phyloP scores from a whole-genome alignment of 495 filamentous ascomycete species.

The Penicillium coprophilum region DNA sequence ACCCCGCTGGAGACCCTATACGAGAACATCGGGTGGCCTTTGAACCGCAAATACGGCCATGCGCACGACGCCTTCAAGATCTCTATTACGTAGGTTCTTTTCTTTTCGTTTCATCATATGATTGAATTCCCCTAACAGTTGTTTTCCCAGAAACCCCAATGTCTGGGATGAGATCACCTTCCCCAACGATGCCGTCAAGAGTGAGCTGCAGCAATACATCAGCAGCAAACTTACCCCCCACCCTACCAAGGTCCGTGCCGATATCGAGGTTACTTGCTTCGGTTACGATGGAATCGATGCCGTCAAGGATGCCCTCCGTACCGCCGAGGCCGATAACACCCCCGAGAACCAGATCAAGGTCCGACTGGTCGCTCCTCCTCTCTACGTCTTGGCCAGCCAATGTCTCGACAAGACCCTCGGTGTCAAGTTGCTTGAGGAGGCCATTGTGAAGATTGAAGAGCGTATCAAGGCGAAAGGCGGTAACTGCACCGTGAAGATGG shows the following conservation, averaged over 20 bases:
- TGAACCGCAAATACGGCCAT: slow-evolving; percentile 97
- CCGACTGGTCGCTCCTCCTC: slow-evolving; percentile 89
- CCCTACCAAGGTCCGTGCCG: slow-evolving; percentile 95
- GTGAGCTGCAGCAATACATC: slow-evolving; percentile 90
- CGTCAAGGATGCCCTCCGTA: slow-evolving; percentile 84
- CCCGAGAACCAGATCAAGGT: slow-evolving; percentile 92
- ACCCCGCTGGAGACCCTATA: slow-evolving; percentile 92
- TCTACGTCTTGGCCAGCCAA: slow-evolving; percentile 91
- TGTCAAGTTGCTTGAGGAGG: slow-evolving; percentile 78
- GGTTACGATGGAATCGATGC: slow-evolving; percentile 98
- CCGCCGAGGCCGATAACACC: slow-evolving; percentile 85
- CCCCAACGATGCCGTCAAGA: slow-evolving; percentile 77
- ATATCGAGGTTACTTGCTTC: slow-evolving; percentile 98
- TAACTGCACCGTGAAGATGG: slow-evolving; percentile 87
- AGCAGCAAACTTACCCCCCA: slow-evolving; percentile 93
- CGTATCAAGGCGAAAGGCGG: slow-evolving; percentile 76
- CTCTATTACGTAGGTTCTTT: slow-evolving; percentile 78
- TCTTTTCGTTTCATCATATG: background rate
- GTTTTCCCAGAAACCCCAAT: slow-evolving; percentile 71
- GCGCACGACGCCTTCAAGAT: slow-evolving; percentile 98
- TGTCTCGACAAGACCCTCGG: slow-evolving; percentile 89
- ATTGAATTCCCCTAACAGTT: slow-evolving; percentile 13
- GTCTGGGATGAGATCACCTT: slow-evolving; percentile 93
- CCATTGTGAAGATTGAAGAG: slow-evolving; percentile 77
- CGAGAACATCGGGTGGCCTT: slow-evolving; percentile 90